Base-by-base conservation (phyloP, 179 eudicot species). In the Silene vulgaris region DNA sequence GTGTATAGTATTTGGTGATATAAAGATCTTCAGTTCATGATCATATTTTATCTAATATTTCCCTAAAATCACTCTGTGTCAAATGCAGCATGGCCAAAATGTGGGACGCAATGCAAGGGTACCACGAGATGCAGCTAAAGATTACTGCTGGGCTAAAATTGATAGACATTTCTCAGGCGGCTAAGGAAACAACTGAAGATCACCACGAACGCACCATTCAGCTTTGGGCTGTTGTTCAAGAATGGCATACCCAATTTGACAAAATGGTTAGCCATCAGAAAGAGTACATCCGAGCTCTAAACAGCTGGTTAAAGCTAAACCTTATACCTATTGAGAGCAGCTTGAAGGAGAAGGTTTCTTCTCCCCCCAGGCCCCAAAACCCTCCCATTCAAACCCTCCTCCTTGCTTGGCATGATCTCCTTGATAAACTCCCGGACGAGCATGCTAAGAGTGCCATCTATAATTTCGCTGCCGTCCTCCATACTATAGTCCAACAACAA, bases 281-380 rank as follows among this genome's bases (percentile, higher is more conserved):
- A 73, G 84, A 83, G 14, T 94, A 89, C 63, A 80, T 87, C 56
- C 76, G 76, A 83, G 88, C 93, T 52, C 93, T 94, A 71, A 92
- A 85, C 56, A 76, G 67, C 74, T 94, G 98, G 98, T 78, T 94
- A 56, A 92, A 85, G 65, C 85, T 88, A 19, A 94, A 92, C 74
- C 91, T 94, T 35, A 80, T 94, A 57, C 97, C 97, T 1, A 94
- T 92, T 8, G 94, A 94, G 75, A 94, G 87, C 83, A 88, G 80
- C 88, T 77, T 84, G 75, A 88, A 86, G 76, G 98, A 94, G 76
- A 94, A 90, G 82, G 92, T 88, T 32, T 89, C 97, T 0, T 90
- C 94, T 7, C 96, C 97, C 4, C 88, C 85, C 11, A 73, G 91
- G 19, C 79, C 89, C 30, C 89, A 85, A 76, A 87, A 60, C 65